These are phyloP conservation scores for Colletotrichum limetticola DNA, from an alignment of 2,329 filamentous ascomycete genomes.

Conservation along the genomic window DNA sequence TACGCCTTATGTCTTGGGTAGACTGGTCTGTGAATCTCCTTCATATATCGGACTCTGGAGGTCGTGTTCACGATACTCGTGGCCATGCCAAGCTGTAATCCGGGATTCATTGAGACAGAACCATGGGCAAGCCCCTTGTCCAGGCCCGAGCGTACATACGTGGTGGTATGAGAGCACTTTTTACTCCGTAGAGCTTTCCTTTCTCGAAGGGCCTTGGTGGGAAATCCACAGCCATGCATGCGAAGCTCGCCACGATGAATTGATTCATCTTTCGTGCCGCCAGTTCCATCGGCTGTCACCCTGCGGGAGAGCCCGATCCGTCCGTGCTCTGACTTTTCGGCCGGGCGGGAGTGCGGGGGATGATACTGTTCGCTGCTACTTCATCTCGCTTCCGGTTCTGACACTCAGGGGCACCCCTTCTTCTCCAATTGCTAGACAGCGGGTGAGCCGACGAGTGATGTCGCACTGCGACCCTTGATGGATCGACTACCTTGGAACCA, in stretches of 20 bases:
- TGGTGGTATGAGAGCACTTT: no score
- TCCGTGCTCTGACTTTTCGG: conserved; percentile 19
- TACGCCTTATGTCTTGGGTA: neutral
- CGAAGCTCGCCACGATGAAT: neutral
- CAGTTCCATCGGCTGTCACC: neutral
- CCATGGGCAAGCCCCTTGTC: neutral
- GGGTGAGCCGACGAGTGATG: neutral
- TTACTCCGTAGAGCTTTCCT: neutral
- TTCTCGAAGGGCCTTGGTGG: neutral
- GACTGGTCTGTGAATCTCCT: neutral
- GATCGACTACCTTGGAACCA: conserved; percentile 13
- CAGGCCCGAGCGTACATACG: neutral
- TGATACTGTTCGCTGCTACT: conserved; percentile 13
- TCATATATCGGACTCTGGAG: neutral
- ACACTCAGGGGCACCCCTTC: conserved; percentile 24
- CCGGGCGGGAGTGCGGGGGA: conserved; percentile 14
- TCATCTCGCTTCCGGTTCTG: conserved; percentile 27
- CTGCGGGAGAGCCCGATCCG: conserved; percentile 19
- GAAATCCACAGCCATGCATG: neutral
- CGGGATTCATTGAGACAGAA: neutral
- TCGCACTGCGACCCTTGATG: neutral
- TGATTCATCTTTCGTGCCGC: neutral
- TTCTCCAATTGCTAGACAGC: conserved; percentile 1
- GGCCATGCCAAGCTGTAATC: neutral
- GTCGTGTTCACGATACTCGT: neutral